Evolutionary conservation across 2,329 filamentous ascomycete genomes (phyloP).

Genomic region (Monilinia laxa): DNA sequence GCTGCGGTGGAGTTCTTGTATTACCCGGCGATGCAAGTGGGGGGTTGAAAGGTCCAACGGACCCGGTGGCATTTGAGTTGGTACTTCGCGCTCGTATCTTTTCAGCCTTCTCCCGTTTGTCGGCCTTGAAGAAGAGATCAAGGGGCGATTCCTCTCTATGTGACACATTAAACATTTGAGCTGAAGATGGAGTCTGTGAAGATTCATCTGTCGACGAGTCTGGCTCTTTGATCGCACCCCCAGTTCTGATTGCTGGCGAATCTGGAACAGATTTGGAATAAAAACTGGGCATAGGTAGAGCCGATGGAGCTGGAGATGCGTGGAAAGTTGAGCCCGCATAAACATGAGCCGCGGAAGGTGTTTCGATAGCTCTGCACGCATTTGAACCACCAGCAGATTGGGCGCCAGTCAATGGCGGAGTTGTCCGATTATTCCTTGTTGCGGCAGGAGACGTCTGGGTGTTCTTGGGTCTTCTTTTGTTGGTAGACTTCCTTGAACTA

Average conservation of each 20-base stretch:
- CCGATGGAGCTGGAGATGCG: slow-evolving; percentile 86
- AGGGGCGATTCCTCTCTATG: slow-evolving; percentile 70
- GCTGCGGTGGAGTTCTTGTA: slow-evolving; percentile 39
- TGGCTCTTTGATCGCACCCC: slow-evolving; percentile 46
- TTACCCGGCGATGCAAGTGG: slow-evolving; percentile 44
- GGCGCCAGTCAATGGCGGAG: slow-evolving; percentile 34
- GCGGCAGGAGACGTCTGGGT: slow-evolving; percentile 36
- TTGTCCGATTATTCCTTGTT: slow-evolving; percentile 33
- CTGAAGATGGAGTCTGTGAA: slow-evolving; percentile 44
- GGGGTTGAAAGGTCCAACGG: slow-evolving; percentile 52
- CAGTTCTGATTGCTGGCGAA: slow-evolving; percentile 50
- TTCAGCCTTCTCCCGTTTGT: slow-evolving; percentile 77
- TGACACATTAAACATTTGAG: slow-evolving; percentile 54
- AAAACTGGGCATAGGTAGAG: slow-evolving; percentile 88
- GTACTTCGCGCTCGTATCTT: slow-evolving; percentile 60
- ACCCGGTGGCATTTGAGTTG: slow-evolving; percentile 50
- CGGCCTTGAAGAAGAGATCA: slow-evolving; percentile 86
- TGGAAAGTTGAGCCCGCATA: slow-evolving; percentile 96
- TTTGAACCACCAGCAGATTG: slow-evolving; percentile 32
- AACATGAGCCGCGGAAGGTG: slow-evolving; percentile 42
- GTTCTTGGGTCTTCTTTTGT: slow-evolving; percentile 40
- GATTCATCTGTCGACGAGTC: slow-evolving; percentile 43
- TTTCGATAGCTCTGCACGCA: slow-evolving; percentile 45
- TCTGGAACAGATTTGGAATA: slow-evolving; percentile 73
- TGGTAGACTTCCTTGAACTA: slow-evolving; percentile 38